A percentile compares a stretch with the other conserved stretches of the same genome.
These are phyloP conservation scores for Rhododendron ovatum DNA, from an alignment of 148 eudicot species.

Conservation along the genomic window DNA sequence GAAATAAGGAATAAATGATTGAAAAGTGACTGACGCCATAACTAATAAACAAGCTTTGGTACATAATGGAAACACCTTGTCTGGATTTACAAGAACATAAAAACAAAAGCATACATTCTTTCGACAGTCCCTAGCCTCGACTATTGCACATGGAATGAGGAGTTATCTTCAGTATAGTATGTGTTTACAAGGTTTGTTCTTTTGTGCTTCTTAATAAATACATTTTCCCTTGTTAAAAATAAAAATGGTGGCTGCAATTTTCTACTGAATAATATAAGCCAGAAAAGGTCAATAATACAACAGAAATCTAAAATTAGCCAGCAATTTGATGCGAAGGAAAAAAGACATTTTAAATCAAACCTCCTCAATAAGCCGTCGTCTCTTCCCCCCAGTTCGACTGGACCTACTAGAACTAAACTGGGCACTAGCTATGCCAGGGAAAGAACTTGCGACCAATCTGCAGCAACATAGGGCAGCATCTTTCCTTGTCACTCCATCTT, in stretches of 20 bases:
- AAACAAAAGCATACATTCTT: neutral
- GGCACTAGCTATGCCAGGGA: slow-evolving; percentile 41
- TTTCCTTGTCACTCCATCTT: slow-evolving; percentile 76
- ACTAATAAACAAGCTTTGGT: neutral
- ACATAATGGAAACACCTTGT: neutral
- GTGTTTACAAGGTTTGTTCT: neutral
- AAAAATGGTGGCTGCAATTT: neutral
- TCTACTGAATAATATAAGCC: neutral
- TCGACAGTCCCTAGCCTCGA: neutral
- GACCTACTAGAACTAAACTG: slow-evolving; percentile 67
- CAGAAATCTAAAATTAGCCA: neutral
- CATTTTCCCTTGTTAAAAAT: neutral
- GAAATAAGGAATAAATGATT: neutral
- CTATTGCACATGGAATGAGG: neutral
- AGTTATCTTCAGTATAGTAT: neutral
- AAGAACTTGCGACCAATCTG: slow-evolving; percentile 69
- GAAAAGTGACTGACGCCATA: neutral
- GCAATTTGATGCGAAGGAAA: neutral
- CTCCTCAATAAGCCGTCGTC: slow-evolving; percentile 87
- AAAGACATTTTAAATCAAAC: slow-evolving; percentile 29
- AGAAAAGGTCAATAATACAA: neutral
- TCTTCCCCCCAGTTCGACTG: slow-evolving; percentile 72
- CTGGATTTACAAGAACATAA: neutral
- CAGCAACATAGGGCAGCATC: slow-evolving; percentile 98
- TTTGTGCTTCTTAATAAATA: neutral